Evolutionary conservation across 805 yeast species (phyloP), one percentile per base, ranked within the genome.

Genomic region (Starmerella apis): DNA sequence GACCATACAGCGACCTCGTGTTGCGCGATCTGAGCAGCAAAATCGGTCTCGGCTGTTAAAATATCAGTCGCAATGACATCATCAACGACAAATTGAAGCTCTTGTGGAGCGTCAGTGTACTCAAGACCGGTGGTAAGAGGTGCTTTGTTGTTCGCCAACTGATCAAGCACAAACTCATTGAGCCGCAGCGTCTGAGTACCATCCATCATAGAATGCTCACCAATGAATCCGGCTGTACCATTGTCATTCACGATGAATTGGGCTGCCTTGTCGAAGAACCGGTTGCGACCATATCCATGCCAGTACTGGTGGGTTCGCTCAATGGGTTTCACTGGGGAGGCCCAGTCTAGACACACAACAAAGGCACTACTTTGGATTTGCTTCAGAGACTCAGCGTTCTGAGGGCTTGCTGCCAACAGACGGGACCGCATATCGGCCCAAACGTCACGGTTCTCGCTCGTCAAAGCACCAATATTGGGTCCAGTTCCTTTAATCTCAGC

Each of bases 131-230:
- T 48, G 42, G 65, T 61, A 46, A 65, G 62, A 51, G 68, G 67
- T 31, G 66, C 65, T 59, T 77, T 68, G 61, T 77, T 64, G 61
- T 76, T 73, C 50, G 65, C 54, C 50, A 88, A 67, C 58, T 78
- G 75, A 47, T 73, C 73, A 56, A 79, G 73, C 35, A 90, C 73
- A 62, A 73, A 80, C 68, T 86, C 86, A 66, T 90, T 90, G 70
- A 90, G 70, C 56, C 86, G 80, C 61, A 86, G 78, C 27, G 95
- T 90, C 63, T 96, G 95, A 9, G 96, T 86, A 55, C 97, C 98
- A 67, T 90, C 98, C 97, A 90, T 90, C 72, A 79, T 83, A 20
- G 96, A 86, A 71, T 90, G 98, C 71, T 90, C 98, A 55, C 95
- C 96, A 63, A 87, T 69, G 71, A 88, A 90, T 0, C 96, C 97